Percentiles rank a stretch among this genome's conserved stretches.
Evolutionary conservation across 192 early-diverging fungal species (phyloP).

Genomic region (Entophlyctis luteolus): DNA sequence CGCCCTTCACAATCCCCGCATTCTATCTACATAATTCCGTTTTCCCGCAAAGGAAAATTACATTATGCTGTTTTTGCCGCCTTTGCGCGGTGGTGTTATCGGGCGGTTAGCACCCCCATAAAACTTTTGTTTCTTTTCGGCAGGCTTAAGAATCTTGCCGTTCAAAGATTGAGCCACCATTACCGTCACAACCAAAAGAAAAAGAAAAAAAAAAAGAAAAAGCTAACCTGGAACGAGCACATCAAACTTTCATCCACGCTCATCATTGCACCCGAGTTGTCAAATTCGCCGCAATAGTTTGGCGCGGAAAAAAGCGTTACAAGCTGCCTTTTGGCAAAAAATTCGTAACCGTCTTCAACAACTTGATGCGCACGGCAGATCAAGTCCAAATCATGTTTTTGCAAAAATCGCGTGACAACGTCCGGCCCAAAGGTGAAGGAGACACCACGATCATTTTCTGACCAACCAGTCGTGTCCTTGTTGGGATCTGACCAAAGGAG

Average conservation of each 20-base stretch:
- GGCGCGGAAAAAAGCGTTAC: slow-evolving; percentile 95
- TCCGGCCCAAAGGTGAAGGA: slow-evolving; percentile 95
- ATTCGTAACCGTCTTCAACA: slow-evolving; percentile 97
- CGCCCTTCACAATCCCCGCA: neutral
- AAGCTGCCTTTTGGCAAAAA: slow-evolving; percentile 92
- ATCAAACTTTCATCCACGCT: slow-evolving; percentile 65
- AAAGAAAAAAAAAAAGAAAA: neutral
- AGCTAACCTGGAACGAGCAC: slow-evolving; percentile 58
- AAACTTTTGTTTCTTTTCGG: slow-evolving; percentile 85
- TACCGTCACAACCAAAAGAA: neutral
- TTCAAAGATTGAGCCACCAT: neutral
- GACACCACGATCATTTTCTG: slow-evolving; percentile 94
- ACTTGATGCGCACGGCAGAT: slow-evolving; percentile 98
- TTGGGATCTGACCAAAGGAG: slow-evolving; percentile 97
- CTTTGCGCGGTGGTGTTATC: slow-evolving; percentile 68
- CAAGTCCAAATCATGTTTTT: slow-evolving; percentile 95
- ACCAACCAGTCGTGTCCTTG: slow-evolving; percentile 93
- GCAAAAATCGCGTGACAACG: slow-evolving; percentile 85
- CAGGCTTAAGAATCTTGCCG: slow-evolving; percentile 86
- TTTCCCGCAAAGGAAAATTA: neutral
- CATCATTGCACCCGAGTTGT: slow-evolving; percentile 69
- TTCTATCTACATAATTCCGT: neutral
- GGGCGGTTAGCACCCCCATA: slow-evolving; percentile 69
- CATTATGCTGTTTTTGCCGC: slow-evolving; percentile 25
- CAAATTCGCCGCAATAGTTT: slow-evolving; percentile 87